Percentiles rank a stretch among this genome's conserved stretches.
Conservation (phyloP, 2,329 filamentous ascomycete species). For the Venturia asperata region DNA sequence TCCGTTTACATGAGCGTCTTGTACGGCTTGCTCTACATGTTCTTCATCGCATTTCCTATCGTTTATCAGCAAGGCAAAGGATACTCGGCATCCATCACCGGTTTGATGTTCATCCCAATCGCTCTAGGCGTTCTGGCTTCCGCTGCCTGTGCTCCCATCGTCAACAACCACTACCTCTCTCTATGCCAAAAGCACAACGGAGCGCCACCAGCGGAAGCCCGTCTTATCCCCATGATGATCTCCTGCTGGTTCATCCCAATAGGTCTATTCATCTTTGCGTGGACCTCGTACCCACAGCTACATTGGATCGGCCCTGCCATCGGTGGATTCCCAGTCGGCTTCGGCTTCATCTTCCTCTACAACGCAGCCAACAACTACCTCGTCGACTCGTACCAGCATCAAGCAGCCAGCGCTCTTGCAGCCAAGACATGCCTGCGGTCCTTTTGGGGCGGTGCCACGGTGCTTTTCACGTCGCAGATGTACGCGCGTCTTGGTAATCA, state of each 20-base stretch:
- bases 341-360: slow-evolving; percentile 79
- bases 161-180: slow-evolving; percentile 75
- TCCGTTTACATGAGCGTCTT: slow-evolving; percentile 79
- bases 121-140: slow-evolving; percentile 66
- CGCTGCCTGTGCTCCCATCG: slow-evolving; percentile 59
- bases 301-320: slow-evolving; percentile 66
- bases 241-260: slow-evolving; percentile 55
- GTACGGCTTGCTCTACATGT: slow-evolving; percentile 66
- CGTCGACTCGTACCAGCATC: slow-evolving; percentile 60
- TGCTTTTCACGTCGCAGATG: slow-evolving; percentile 79
- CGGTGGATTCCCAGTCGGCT: slow-evolving; percentile 59
- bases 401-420: slow-evolving; percentile 73
- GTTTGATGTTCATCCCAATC: slow-evolving; percentile 80
- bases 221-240: slow-evolving; percentile 66
- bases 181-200: slow-evolving; percentile 58
- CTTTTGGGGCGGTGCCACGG: slow-evolving; percentile 71
- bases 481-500: slow-evolving; percentile 61
- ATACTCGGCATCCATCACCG: slow-evolving; percentile 64
- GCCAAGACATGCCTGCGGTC: slow-evolving; percentile 74
- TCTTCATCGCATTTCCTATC: slow-evolving; percentile 52
- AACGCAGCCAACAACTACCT: slow-evolving; percentile 52
- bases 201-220: slow-evolving; percentile 66
- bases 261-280: slow-evolving; percentile 61
- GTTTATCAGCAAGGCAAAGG: slow-evolving; percentile 76
- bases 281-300: slow-evolving; percentile 58